Conservation (phyloP, 305 asterid species). For the Salvia sclarea region DNA sequence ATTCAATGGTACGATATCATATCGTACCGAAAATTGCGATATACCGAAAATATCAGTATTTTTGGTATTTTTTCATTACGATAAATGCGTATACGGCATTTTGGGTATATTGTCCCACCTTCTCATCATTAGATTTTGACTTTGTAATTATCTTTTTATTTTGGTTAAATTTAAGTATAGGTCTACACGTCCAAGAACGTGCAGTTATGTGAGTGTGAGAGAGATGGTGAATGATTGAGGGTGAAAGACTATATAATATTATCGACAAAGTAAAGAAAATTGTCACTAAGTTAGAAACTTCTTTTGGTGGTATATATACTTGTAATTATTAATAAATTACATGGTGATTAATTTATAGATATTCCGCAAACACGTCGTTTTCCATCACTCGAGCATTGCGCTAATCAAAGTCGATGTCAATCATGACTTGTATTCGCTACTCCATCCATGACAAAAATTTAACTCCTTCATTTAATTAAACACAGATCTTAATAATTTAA, state of each 20-base stretch:
- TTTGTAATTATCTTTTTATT: neutral
- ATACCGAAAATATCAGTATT: too few species aligned
- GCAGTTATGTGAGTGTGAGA: constrained; percentile 19
- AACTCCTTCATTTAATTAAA: too few species aligned
- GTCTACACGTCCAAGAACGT: constrained; percentile 15
- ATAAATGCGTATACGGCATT: too few species aligned
- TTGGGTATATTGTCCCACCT: too few species aligned
- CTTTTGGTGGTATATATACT: neutral
- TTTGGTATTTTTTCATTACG: too few species aligned
- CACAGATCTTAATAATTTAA: too few species aligned
- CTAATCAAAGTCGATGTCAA: constrained; percentile 6
- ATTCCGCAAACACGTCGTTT: constrained; percentile 23
- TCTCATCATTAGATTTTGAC: neutral
- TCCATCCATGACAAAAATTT: too few species aligned
- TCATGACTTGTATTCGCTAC: constrained; percentile 18
- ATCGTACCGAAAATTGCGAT: too few species aligned
- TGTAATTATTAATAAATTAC: neutral
- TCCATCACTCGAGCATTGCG: constrained; percentile 14
- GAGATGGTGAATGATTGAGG: constrained; percentile 23
- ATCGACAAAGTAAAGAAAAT: neutral
- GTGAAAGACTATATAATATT: constrained; percentile 1
- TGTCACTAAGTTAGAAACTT: constrained; percentile 2
- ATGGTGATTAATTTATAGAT: constrained; percentile 2
- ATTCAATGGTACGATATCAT: too few species aligned
- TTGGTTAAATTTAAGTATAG: neutral